These are phyloP conservation scores for Rutstroemia sp. DNA, from an alignment of 2,329 filamentous ascomycete genomes.

Conservation along the genomic window DNA sequence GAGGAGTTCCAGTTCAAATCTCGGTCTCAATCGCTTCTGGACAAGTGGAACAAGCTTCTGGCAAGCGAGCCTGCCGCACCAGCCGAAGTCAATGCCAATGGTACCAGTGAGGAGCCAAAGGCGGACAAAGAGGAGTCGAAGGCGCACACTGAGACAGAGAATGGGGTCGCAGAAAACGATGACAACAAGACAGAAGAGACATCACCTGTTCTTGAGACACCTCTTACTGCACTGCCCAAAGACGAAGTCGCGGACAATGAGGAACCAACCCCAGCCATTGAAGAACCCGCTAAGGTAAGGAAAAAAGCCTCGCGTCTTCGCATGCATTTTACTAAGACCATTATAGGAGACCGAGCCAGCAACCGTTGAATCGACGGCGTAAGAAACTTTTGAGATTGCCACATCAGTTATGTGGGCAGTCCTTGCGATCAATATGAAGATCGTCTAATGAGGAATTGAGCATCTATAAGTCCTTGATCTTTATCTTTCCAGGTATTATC, in stretches of 20 bases:
- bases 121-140: slow-evolving; percentile 24
- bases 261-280: slow-evolving; percentile 16
- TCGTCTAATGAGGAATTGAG: slow-evolving; percentile 2
- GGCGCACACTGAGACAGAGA: slow-evolving; percentile 22
- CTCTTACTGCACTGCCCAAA: slow-evolving; percentile 12
- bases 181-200: slow-evolving; percentile 36
- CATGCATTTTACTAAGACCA: background rate
- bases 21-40: slow-evolving; percentile 71
- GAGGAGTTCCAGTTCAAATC: slow-evolving; percentile 85
- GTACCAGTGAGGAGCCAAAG: slow-evolving; percentile 34
- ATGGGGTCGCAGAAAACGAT: slow-evolving; percentile 24
- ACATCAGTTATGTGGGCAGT: background rate
- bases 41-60: slow-evolving; percentile 84
- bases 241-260: slow-evolving; percentile 26
- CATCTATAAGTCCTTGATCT: slow-evolving; percentile 1
- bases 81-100: slow-evolving; percentile 26
- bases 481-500: background rate
- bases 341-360: slow-evolving; percentile 17
- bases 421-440: background rate
- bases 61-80: slow-evolving; percentile 45
- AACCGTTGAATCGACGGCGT: slow-evolving; percentile 20
- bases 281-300: slow-evolving; percentile 20
- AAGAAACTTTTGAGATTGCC: background rate
- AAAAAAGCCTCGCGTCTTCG: no score
- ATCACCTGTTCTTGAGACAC: slow-evolving; percentile 31